Conservation (phyloP, 352 stramenopile species). For the Pythium phragmitis region DNA sequence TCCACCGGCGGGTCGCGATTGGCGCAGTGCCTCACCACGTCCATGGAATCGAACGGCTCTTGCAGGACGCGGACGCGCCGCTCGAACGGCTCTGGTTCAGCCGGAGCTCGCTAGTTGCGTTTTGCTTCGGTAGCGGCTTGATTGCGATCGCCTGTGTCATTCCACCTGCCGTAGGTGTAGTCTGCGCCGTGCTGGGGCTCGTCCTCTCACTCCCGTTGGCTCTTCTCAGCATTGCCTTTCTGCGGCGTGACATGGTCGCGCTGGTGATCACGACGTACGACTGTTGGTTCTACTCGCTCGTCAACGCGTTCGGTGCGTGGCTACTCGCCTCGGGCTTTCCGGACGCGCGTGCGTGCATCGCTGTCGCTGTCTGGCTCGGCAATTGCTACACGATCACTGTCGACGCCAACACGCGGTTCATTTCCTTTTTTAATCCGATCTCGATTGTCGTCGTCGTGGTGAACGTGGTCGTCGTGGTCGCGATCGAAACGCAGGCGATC, state of each 20-base stretch:
- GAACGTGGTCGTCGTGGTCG: conserved; percentile 18
- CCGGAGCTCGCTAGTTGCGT: background rate
- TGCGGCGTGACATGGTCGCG: conserved; percentile 28
- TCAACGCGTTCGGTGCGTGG: conserved; percentile 18
- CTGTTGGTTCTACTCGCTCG: conserved; percentile 38
- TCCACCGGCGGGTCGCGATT: background rate
- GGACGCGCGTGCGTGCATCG: conserved; percentile 24
- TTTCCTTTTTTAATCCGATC: conserved; percentile 1
- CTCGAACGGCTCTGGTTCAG: background rate
- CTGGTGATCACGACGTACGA: conserved; percentile 36
- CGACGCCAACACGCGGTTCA: conserved; percentile 27
- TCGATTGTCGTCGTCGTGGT: conserved; percentile 13
- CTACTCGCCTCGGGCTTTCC: conserved; percentile 24
- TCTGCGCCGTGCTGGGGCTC: conserved; percentile 6
- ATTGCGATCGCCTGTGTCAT: background rate
- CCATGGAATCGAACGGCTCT: background rate
- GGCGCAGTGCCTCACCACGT: background rate
- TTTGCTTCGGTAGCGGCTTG: background rate
- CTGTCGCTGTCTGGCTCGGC: conserved; percentile 20
- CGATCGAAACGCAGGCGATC: conserved; percentile 21
- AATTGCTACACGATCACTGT: conserved; percentile 23
- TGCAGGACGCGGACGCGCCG: background rate
- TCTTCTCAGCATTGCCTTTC: conserved; percentile 5
- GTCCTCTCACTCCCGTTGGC: conserved; percentile 6
- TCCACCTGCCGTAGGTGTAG: background rate